phyloP scores from a whole-genome alignment of 495 filamentous ascomycete genomes.

The Pseudomonodictys pantanalensis region DNA sequence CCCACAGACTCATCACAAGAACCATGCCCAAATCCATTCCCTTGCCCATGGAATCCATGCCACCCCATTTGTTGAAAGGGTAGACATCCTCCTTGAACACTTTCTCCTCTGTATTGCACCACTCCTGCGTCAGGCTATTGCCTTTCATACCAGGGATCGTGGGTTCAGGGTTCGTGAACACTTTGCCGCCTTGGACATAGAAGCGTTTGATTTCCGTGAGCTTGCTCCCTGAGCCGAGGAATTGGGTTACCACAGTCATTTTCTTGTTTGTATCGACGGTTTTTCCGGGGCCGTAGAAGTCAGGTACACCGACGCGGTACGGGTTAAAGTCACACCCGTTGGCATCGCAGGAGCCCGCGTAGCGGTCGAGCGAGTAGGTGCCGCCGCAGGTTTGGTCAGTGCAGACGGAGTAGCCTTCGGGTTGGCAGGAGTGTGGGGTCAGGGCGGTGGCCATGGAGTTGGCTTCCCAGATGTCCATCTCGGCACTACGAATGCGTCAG shows the following conservation, averaged over 20 bases:
- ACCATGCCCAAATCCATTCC: constrained; percentile 62
- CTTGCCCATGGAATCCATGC: constrained; percentile 55
- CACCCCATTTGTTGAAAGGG: constrained; percentile 60
- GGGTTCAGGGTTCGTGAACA: constrained; percentile 58
- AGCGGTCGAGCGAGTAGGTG: constrained; percentile 43
- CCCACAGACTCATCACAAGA: constrained; percentile 76
- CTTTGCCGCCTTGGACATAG: constrained; percentile 60
- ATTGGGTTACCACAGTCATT: constrained; percentile 69
- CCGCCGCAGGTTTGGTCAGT: constrained; percentile 21
- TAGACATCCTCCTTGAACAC: constrained; percentile 58
- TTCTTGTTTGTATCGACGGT: constrained; percentile 57
- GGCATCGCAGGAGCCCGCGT: constrained; percentile 59
- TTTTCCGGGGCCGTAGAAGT: constrained; percentile 56
- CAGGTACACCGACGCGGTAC: constrained; percentile 53
- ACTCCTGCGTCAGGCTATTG: constrained; percentile 59
- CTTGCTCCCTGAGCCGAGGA: constrained; percentile 51
- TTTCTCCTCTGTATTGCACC: constrained; percentile 59
- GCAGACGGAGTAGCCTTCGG: constrained; percentile 33
- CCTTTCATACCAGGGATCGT: constrained; percentile 52
- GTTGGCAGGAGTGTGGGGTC: constrained; percentile 39
- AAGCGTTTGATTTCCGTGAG: constrained; percentile 54
- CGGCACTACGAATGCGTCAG: constrained; percentile 2
- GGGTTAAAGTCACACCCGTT: constrained; percentile 65
- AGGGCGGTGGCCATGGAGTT: constrained; percentile 36
- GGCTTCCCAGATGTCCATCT: constrained; percentile 38